Evolutionary conservation across 768 basidiomycete species (phyloP).

Genomic region (Amanita pseudoporphyria): DNA sequence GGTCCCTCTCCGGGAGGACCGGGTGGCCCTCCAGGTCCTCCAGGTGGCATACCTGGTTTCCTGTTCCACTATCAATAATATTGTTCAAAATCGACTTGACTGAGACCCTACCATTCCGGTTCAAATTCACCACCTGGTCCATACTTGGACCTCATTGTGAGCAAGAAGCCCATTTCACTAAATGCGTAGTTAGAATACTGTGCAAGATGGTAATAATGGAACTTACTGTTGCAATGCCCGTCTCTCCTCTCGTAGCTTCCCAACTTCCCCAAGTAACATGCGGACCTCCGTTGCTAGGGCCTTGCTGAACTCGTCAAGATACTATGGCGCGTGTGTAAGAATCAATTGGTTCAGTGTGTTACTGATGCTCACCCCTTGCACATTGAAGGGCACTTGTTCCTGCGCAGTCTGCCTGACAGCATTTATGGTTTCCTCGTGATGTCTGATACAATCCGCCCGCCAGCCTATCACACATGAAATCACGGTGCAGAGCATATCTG

Average conservation of each 20-base stretch:
- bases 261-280: constrained; percentile 75
- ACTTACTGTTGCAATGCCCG: constrained; percentile 72
- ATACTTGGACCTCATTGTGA: constrained; percentile 65
- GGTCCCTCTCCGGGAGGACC: constrained; percentile 18
- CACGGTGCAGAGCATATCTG: not conserved
- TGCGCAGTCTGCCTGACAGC: constrained; percentile 63
- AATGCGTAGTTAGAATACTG: constrained; percentile 1
- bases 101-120: constrained; percentile 54
- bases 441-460: constrained; percentile 54
- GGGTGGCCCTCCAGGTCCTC: constrained; percentile 15
- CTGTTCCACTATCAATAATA: constrained; percentile 14
- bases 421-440: constrained; percentile 58
- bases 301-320: constrained; percentile 83
- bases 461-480: constrained; percentile 34
- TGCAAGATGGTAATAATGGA: not conserved
- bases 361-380: constrained; percentile 52
- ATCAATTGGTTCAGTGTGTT: not conserved
- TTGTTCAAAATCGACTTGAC: constrained; percentile 7
- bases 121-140: constrained; percentile 83
- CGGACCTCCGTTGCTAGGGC: constrained; percentile 77
- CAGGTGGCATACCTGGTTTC: constrained; percentile 26
- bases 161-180: constrained; percentile 68
- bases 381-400: constrained; percentile 76
- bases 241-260: constrained; percentile 71
- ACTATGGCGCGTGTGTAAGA: constrained; percentile 29